Evolutionary conservation across 805 yeast genomes (phyloP).

Genomic region (Metschnikowia matae): DNA sequence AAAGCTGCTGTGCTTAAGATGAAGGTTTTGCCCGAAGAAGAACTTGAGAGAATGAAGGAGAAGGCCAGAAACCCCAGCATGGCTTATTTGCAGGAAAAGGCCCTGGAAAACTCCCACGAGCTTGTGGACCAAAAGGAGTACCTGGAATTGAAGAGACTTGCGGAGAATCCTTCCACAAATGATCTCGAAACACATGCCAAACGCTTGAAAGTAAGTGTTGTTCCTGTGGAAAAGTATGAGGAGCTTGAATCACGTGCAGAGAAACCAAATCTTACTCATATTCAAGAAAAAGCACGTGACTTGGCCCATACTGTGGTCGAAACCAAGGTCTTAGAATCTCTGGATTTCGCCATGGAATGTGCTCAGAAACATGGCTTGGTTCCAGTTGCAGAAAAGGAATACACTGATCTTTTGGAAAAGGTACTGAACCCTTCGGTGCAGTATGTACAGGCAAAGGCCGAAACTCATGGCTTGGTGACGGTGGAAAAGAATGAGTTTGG

Average conservation of each 20-base stretch:
- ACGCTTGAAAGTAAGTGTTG: background rate
- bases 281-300: constrained; percentile 5
- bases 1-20: constrained; percentile 13
- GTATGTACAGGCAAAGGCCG: constrained; percentile 3
- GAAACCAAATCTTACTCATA: constrained; percentile 5
- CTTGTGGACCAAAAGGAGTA: constrained; percentile 2
- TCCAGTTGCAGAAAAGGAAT: constrained; percentile 12
- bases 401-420: constrained; percentile 5
- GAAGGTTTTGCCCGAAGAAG: constrained; percentile 8
- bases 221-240: background rate
- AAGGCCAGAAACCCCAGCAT: constrained; percentile 5
- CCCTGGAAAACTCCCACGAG: constrained; percentile 2
- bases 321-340: background rate
- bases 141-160: constrained; percentile 13
- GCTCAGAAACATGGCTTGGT: constrained; percentile 8
- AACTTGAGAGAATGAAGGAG: constrained; percentile 3
- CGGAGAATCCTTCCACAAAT: constrained; percentile 16
- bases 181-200: constrained; percentile 15
- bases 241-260: constrained; percentile 2
- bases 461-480: constrained; percentile 4
- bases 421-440: constrained; percentile 4
- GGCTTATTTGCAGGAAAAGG: constrained; percentile 9
- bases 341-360: constrained; percentile 6
- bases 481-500: constrained; percentile 2
- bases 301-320: background rate